phyloP scores from a whole-genome alignment of 768 basidiomycete genomes.

The Botryobasidium botryosum region DNA sequence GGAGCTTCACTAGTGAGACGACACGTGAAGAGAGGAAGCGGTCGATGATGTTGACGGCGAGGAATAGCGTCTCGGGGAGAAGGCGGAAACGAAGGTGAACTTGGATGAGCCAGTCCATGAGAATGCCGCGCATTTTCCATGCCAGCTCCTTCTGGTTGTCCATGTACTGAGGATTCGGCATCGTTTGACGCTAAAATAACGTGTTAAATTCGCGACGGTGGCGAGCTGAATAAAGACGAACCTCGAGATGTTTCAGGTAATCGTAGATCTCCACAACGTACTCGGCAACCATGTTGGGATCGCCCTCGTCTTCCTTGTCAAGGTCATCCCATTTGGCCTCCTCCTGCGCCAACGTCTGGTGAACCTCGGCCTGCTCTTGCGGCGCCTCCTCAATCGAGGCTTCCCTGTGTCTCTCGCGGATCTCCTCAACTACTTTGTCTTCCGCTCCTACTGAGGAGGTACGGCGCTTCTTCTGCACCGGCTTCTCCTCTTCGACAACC shows the following conservation, averaged over 20 bases:
- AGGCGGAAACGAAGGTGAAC: slow-evolving; percentile 76
- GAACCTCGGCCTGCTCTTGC: too few relatives aligned
- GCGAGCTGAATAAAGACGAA: slow-evolving; percentile 20
- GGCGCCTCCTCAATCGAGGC: neutral
- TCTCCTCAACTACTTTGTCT: slow-evolving; percentile 16
- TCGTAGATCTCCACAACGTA: slow-evolving; percentile 89
- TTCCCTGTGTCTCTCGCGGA: neutral
- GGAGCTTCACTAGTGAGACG: slow-evolving; percentile 69
- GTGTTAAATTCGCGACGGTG: neutral
- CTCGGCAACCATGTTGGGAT: slow-evolving; percentile 94
- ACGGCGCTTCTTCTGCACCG: slow-evolving; percentile 55
- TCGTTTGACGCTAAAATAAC: slow-evolving; percentile 42
- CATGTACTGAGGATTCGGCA: slow-evolving; percentile 81
- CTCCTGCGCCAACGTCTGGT: slow-evolving; percentile 25
- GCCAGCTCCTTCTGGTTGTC: slow-evolving; percentile 60
- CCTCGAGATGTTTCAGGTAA: slow-evolving; percentile 78
- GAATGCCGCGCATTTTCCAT: slow-evolving; percentile 78
- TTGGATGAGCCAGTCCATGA: slow-evolving; percentile 89
- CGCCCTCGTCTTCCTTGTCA: slow-evolving; percentile 79
- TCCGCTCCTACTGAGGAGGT: slow-evolving; percentile 50
- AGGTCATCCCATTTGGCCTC: slow-evolving; percentile 80
- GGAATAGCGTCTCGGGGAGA: slow-evolving; percentile 80
- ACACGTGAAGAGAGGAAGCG: slow-evolving; percentile 49
- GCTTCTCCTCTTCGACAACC: slow-evolving; percentile 39
- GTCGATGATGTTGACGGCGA: slow-evolving; percentile 68